Evolutionary conservation across 1,284 basidiomycete genomes (phyloP).

Genomic region (Microbotryum silenes-acaulis): DNA sequence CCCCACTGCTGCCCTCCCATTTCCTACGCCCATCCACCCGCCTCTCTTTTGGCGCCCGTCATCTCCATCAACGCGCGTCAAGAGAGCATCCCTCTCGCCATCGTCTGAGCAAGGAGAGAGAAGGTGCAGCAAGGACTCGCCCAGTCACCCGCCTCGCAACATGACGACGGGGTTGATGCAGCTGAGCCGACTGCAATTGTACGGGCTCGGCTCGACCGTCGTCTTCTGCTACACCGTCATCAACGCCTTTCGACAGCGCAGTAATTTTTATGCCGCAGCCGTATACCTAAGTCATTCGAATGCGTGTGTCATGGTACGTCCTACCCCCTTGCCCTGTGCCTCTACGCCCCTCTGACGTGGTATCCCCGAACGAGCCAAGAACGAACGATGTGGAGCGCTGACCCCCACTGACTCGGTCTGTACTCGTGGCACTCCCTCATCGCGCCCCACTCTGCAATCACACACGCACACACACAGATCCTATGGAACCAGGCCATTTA

Average conservation of each 20-base stretch:
- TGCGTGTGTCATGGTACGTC: conserved; percentile 71
- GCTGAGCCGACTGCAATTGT: conserved; percentile 13
- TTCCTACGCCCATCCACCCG: no score
- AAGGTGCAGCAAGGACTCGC: no score
- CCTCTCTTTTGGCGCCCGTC: no score
- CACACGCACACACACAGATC: conserved; percentile 50
- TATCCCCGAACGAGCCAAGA: no score
- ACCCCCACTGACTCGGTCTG: no score
- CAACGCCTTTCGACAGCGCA: conserved; percentile 72
- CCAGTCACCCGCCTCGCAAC: no score
- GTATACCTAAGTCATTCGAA: conserved; percentile 89
- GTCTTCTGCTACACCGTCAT: conserved; percentile 44
- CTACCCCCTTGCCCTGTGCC: not conserved
- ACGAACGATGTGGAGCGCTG: not conserved
- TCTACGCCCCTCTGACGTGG: not conserved
- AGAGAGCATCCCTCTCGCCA: no score
- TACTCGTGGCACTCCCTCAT: not conserved
- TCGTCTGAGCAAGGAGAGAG: no score
- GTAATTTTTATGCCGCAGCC: conserved; percentile 89
- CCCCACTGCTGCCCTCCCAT: no score
- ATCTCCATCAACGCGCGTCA: no score
- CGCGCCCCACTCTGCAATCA: not conserved
- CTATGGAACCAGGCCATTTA: conserved; percentile 88
- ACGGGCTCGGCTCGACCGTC: conserved; percentile 21
- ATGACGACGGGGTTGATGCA: conserved; percentile 3